Evolutionary conservation across 2,329 filamentous ascomycete genomes (phyloP).

Genomic region (Plenodomus tracheiphilus): DNA sequence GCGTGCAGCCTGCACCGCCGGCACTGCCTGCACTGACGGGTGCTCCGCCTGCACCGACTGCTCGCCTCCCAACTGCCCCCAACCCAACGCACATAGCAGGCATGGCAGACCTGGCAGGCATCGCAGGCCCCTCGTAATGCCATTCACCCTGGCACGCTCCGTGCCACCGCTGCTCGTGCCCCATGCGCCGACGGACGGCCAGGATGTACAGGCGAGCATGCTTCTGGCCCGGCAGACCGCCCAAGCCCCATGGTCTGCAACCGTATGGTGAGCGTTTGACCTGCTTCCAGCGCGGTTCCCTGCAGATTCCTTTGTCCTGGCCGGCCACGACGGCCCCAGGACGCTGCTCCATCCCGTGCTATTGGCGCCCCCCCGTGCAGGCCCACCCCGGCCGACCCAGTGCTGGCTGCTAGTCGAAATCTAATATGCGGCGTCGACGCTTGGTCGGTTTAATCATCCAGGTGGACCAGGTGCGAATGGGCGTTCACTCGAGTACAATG

Average conservation of each 20-base stretch:
- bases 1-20: too few relatives aligned
- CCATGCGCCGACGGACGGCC: slow-evolving; percentile 13
- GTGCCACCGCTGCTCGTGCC: slow-evolving; percentile 32
- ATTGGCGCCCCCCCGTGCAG: slow-evolving; percentile 26
- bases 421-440: slow-evolving; percentile 40
- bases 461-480: slow-evolving; percentile 38
- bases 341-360: slow-evolving; percentile 17
- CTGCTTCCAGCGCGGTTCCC: slow-evolving; percentile 29
- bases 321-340: slow-evolving; percentile 31
- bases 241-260: slow-evolving; percentile 29
- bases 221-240: slow-evolving; percentile 29
- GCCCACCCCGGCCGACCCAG: slow-evolving; percentile 27
- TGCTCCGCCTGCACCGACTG: too few relatives aligned
- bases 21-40: too few relatives aligned
- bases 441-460: slow-evolving; percentile 38
- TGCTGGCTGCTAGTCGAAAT: slow-evolving; percentile 32
- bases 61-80: too few relatives aligned
- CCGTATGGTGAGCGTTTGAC: slow-evolving; percentile 31
- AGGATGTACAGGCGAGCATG: slow-evolving; percentile 20
- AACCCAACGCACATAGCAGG: too few relatives aligned
- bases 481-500: slow-evolving; percentile 39
- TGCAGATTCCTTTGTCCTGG: slow-evolving; percentile 27
- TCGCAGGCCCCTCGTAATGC: too few relatives aligned
- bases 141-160: too few relatives aligned
- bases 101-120: too few relatives aligned